These are phyloP conservation scores for Claviceps arundinis DNA, from an alignment of 2,329 filamentous ascomycete species.

Conservation along the genomic window DNA sequence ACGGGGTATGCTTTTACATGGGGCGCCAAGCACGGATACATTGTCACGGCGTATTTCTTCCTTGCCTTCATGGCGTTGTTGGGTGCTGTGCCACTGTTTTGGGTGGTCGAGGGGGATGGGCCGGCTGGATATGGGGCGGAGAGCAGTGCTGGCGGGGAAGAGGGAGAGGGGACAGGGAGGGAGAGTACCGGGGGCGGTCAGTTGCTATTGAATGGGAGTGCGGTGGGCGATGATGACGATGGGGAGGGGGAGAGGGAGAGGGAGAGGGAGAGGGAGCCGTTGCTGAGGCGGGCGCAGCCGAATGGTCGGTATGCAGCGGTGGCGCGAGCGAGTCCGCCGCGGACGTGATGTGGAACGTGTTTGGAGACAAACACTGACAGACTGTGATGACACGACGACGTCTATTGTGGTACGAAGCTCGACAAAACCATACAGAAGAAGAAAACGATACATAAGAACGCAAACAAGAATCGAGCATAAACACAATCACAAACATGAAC, in stretches of 20 bases:
- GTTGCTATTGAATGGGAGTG: slow-evolving; percentile 12
- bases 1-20: slow-evolving; percentile 61
- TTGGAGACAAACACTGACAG: too few species aligned
- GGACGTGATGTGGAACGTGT: background rate
- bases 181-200: slow-evolving; percentile 10
- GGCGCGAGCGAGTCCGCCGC: background rate
- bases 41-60: slow-evolving; percentile 71
- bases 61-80: slow-evolving; percentile 50
- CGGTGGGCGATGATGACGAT: slow-evolving; percentile 7
- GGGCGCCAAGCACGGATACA: slow-evolving; percentile 62
- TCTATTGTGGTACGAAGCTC: too few species aligned
- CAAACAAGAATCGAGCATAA: too few species aligned
- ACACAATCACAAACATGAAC: too few species aligned
- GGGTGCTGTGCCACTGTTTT: slow-evolving; percentile 59
- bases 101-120: slow-evolving; percentile 63
- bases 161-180: slow-evolving; percentile 10
- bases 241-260: slow-evolving; percentile 5
- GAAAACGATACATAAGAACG: too few species aligned
- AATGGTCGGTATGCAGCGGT: background rate
- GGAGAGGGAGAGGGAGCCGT: slow-evolving; percentile 9
- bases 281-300: slow-evolving; percentile 3
- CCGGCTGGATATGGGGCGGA: slow-evolving; percentile 25
- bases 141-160: slow-evolving; percentile 21
- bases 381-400: too few species aligned
- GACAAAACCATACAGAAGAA: too few species aligned